Conservation (phyloP, 129 eudicot species). For the Flaveria linearis region DNA sequence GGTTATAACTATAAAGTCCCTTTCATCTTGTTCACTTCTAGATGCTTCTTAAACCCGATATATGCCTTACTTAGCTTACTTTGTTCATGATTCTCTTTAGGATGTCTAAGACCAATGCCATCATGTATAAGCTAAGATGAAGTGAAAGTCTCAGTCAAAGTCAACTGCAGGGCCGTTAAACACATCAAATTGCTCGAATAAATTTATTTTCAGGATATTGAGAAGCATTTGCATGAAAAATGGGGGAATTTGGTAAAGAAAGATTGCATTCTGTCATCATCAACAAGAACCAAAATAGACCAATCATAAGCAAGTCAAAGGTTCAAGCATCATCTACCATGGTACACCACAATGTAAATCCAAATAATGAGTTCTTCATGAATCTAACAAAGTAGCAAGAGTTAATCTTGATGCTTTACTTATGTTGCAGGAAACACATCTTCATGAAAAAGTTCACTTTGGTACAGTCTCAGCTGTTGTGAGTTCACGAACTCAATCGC, state of each 20-base stretch:
- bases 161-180: background rate
- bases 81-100: slow-evolving; percentile 20
- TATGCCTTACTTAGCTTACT: background rate
- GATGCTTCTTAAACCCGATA: background rate
- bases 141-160: slow-evolving; percentile 21
- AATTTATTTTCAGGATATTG: background rate
- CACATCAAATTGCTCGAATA: slow-evolving; percentile 28
- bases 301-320: slow-evolving; percentile 55
- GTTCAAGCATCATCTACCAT: slow-evolving; percentile 65
- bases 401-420: background rate
- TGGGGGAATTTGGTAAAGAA: slow-evolving; percentile 56
- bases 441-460: slow-evolving; percentile 52
- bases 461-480: slow-evolving; percentile 48
- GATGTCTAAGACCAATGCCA: slow-evolving; percentile 10
- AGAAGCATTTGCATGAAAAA: slow-evolving; percentile 29
- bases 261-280: slow-evolving; percentile 35
- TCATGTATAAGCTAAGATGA: slow-evolving; percentile 22
- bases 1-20: too few relatives aligned
- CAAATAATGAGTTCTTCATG: background rate
- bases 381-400: slow-evolving; percentile 1
- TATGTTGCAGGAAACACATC: slow-evolving; percentile 52
- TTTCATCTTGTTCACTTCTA: background rate
- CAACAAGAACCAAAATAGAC: slow-evolving; percentile 51
- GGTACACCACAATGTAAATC: slow-evolving; percentile 43
- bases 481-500: slow-evolving; percentile 32